Percentiles rank a stretch among this genome's conserved stretches.
phyloP scores from a whole-genome alignment of 768 basidiomycete species.

The Podaxis pistillaris region DNA sequence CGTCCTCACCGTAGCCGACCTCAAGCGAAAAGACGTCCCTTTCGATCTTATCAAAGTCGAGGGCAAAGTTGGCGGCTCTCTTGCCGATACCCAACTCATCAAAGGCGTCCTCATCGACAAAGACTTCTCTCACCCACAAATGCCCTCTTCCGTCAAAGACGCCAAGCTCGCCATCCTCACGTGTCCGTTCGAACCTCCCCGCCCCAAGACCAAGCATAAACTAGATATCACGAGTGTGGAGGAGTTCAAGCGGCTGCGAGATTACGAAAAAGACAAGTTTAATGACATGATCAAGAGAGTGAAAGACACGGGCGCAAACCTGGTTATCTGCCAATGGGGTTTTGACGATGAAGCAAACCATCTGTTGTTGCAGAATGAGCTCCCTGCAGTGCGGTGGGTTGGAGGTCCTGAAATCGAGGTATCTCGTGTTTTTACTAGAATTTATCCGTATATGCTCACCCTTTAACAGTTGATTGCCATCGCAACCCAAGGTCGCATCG shows the following conservation, averaged over 20 bases:
- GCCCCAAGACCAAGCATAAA: conserved; percentile 99
- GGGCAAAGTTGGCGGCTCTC: conserved; percentile 96
- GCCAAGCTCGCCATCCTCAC: conserved; percentile 96
- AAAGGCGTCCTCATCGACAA: conserved; percentile 99
- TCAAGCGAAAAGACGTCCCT: conserved; percentile 90
- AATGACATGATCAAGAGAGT: conserved; percentile 95
- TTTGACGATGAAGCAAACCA: conserved; percentile 99
- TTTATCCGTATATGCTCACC: background rate
- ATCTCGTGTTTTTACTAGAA: background rate
- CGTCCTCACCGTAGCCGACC: conserved; percentile 91
- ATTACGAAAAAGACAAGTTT: conserved; percentile 97
- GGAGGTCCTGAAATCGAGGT: conserved; percentile 99
- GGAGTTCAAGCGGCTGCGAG: conserved; percentile 92
- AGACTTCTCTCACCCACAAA: conserved; percentile 99
- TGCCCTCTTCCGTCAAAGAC: conserved; percentile 86
- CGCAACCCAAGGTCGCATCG: conserved; percentile 96
- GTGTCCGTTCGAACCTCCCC: conserved; percentile 97
- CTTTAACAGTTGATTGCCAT: conserved; percentile 87
- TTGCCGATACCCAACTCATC: conserved; percentile 93
- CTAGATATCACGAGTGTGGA: conserved; percentile 95
- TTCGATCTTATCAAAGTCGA: conserved; percentile 99
- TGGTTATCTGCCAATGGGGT: conserved; percentile 99
- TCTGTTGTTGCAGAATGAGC: conserved; percentile 93
- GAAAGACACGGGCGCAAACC: conserved; percentile 94
- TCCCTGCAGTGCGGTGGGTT: conserved; percentile 98